phyloP scores from a whole-genome alignment of 2,329 filamentous ascomycete genomes.

The Leptographium galeiforme region DNA sequence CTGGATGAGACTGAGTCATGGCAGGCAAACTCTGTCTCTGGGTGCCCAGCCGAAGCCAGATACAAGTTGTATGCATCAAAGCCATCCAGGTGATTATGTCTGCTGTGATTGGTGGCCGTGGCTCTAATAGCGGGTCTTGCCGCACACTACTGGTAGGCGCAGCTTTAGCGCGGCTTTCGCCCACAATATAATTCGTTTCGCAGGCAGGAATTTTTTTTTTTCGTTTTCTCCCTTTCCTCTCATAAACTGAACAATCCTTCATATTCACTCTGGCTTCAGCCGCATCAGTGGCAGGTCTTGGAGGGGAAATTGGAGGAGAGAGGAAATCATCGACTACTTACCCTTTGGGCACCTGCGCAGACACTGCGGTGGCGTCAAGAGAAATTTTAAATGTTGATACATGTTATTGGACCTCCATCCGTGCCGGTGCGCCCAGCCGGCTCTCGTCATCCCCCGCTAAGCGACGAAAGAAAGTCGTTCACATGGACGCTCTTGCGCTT shows the following conservation, averaged over 20 bases:
- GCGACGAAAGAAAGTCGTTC: neutral
- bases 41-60: neutral
- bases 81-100: neutral
- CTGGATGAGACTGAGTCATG: too few species aligned
- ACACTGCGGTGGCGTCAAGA: slow-evolving; percentile 19
- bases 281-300: slow-evolving; percentile 40
- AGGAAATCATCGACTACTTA: slow-evolving; percentile 41
- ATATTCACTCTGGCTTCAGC: slow-evolving; percentile 56
- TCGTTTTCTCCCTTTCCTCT: slow-evolving; percentile 16
- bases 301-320: slow-evolving; percentile 60
- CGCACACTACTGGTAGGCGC: neutral
- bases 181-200: neutral
- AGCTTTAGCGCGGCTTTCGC: neutral
- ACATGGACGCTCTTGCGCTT: neutral
- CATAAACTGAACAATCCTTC: slow-evolving; percentile 37
- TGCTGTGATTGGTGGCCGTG: neutral
- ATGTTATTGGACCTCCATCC: slow-evolving; percentile 4
- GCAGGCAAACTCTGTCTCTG: too few species aligned
- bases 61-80: neutral
- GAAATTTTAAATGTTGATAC: slow-evolving; percentile 24
- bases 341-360: slow-evolving; percentile 33
- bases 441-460: neutral
- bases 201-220: neutral
- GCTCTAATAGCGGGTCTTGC: neutral
- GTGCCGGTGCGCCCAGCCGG: neutral